A percentile compares a stretch with the other conserved stretches of the same genome.
phyloP scores from a whole-genome alignment of 139 green algal genomes.

The Ostreobium quekettii region DNA sequence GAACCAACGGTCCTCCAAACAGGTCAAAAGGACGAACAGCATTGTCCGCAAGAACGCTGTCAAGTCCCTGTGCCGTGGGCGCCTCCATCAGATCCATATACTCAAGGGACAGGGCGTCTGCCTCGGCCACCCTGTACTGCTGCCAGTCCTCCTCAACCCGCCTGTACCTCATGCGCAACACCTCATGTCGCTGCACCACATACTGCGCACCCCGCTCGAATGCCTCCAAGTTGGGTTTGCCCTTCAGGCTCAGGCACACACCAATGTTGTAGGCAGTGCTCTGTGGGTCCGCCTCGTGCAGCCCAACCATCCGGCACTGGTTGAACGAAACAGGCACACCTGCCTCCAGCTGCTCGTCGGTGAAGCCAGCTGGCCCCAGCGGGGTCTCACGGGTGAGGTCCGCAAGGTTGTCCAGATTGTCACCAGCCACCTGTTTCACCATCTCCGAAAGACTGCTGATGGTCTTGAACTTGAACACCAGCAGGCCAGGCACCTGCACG shows the following conservation, averaged over 20 bases:
- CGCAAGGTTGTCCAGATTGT: background rate
- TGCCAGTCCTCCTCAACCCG: background rate
- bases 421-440: background rate
- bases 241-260: background rate
- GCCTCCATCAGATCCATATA: background rate
- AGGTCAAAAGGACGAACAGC: background rate
- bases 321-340: background rate
- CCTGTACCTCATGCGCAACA: background rate
- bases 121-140: background rate
- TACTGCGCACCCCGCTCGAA: background rate
- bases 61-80: too few relatives aligned
- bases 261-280: background rate
- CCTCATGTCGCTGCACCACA: background rate
- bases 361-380: background rate
- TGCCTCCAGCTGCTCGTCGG: background rate
- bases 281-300: background rate
- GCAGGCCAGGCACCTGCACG: background rate
- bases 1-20: background rate
- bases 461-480: constrained; percentile 1
- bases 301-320: background rate
- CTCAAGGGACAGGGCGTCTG: background rate
- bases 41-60: background rate
- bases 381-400: background rate
- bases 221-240: background rate
- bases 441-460: background rate